Evolutionary conservation across 768 basidiomycete species (phyloP), one percentile per base, ranked within the genome.

Genomic region (Inosperma sp.): DNA sequence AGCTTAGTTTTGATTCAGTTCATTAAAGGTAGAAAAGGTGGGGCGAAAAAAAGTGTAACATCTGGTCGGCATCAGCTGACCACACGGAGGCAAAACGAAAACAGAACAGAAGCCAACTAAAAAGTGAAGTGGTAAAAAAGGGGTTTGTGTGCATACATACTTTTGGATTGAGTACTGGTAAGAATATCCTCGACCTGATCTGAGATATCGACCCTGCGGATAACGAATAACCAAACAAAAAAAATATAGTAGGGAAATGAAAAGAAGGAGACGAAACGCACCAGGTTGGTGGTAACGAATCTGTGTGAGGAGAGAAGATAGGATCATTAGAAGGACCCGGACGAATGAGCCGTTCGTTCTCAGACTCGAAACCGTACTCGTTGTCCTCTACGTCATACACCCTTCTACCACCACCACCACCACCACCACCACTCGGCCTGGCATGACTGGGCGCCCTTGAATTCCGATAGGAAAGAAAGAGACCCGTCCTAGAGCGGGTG

Each of bases 221-320:
- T n/a, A n/a, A n/a, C n/a, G n/a, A n/a, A 61, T 29, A 51, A 39
- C 57, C 56, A 52, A 45, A 57, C 58, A 55, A 58, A 48, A 55
- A 23, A 53, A 53, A 55, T 55, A 47, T 54, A 48, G 54, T 58
- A 45, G 59, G 55, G 54, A 48, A 33, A 62, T 63, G 57, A 53
- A 53, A 34, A 48, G 43, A 22, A 50, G 45, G 13, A 25, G 17
- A 27, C 16, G 44, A 22, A 34, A 46, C 33, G 51, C 58, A 93
- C 94, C 94, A 97, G 77, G 80, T 82, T 25, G 94, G 94, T 59
- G 94, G 93, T 5, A 94, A 72, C n/a, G n/a, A n/a, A n/a, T n/a
- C n/a, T n/a, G n/a, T n/a, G n/a, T n/a, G n/a, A n/a, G n/a, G n/a
- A n/a, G n/a, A n/a, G n/a, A n/a, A n/a, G n/a, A n/a, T n/a, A n/a